Percentiles rank a stretch among this genome's conserved stretches.
Conservation (phyloP, 2,329 filamentous ascomycete genomes). For the Sporothrix pseudoabietina region DNA sequence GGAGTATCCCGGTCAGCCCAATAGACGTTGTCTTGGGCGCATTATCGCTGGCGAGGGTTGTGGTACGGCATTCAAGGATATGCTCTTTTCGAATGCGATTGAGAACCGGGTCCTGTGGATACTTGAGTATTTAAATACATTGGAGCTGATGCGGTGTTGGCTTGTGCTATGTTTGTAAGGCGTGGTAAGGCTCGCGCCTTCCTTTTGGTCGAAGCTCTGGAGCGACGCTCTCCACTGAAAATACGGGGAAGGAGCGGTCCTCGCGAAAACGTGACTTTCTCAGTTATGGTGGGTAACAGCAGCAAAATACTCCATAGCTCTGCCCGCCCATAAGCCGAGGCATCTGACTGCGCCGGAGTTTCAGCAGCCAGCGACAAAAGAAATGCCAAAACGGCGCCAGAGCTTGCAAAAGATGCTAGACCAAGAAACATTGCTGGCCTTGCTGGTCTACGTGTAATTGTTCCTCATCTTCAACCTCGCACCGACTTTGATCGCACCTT, state of each 20-base stretch:
- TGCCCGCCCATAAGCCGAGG: conserved; percentile 29
- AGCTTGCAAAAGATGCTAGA: neutral
- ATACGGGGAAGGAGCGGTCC: conserved; percentile 18
- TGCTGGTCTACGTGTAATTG: neutral
- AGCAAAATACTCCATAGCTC: conserved; percentile 1
- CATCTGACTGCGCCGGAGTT: conserved; percentile 23
- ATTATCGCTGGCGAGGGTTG: conserved; percentile 10
- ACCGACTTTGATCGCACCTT: neutral
- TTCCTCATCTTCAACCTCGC: neutral
- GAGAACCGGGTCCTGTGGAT: neutral
- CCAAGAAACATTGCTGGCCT: neutral
- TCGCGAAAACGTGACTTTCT: conserved; percentile 21
- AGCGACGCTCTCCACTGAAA: conserved; percentile 13
- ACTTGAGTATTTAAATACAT: neutral
- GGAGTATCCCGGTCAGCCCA: neutral
- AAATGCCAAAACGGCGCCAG: neutral
- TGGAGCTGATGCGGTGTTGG: neutral
- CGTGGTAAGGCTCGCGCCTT: neutral
- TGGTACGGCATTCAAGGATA: neutral
- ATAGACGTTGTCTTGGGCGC: neutral
- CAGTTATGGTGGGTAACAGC: neutral
- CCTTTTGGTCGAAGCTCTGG: neutral
- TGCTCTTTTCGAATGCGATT: neutral
- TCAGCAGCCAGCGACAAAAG: conserved; percentile 22
- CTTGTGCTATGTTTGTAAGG: neutral